Conservation (phyloP, 1,139 yeast genomes). For the Kurtzmaniella quercitrusa region DNA sequence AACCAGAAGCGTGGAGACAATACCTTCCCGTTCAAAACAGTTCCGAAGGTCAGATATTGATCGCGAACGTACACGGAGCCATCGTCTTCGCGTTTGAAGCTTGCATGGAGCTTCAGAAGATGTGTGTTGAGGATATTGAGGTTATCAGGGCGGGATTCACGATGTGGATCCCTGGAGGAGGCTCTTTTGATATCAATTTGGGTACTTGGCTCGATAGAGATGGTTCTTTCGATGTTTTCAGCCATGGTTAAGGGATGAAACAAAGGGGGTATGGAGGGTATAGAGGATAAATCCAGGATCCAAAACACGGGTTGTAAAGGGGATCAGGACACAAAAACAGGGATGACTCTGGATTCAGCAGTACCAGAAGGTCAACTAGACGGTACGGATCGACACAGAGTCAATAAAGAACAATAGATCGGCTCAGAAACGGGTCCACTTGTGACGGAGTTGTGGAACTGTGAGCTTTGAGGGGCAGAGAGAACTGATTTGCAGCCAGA, state of each 20-base stretch:
- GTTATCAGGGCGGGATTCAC: slow-evolving; percentile 24
- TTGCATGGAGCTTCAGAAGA: slow-evolving; percentile 32
- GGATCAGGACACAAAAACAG: too few species aligned
- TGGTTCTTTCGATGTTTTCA: not conserved
- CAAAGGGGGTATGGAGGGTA: too few species aligned
- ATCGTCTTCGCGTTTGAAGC: slow-evolving; percentile 8
- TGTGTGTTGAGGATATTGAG: slow-evolving; percentile 29
- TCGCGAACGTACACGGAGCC: slow-evolving; percentile 26
- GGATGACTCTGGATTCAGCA: too few species aligned
- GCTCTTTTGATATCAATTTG: slow-evolving; percentile 21
- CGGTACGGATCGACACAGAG: too few species aligned
- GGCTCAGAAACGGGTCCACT: too few species aligned
- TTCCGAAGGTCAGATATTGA: slow-evolving; percentile 37
- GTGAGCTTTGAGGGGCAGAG: too few species aligned
- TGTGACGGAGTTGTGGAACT: too few species aligned
- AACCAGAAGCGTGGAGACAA: slow-evolving; percentile 18
- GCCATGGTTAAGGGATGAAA: not conserved
- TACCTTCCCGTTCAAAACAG: slow-evolving; percentile 26
- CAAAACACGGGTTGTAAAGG: too few species aligned
- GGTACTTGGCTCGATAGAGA: not conserved
- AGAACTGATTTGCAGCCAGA: not conserved
- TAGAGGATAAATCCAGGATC: too few species aligned
- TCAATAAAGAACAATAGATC: too few species aligned
- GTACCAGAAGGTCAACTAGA: too few species aligned
- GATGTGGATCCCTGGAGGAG: slow-evolving; percentile 20